phyloP scores from a whole-genome alignment of 345 rosid species.

The Pseudoturritis turrita region DNA sequence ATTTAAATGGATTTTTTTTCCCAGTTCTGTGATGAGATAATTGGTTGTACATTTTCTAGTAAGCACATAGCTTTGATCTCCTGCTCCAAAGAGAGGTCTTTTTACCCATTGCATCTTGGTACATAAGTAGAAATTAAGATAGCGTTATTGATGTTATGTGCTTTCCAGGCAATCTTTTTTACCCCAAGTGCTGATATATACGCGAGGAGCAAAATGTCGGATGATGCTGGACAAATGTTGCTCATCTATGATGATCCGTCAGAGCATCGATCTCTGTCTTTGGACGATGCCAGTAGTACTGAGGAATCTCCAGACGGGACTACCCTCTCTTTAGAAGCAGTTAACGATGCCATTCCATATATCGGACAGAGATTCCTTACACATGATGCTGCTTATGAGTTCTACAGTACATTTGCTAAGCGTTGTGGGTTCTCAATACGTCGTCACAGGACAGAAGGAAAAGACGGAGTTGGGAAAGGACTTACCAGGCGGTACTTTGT shows the following conservation, averaged over 20 bases:
- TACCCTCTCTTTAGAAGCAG: slow-evolving; percentile 64
- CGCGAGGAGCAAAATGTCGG: slow-evolving; percentile 53
- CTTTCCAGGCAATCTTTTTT: slow-evolving; percentile 12
- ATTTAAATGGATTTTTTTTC: background rate
- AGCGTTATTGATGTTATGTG: slow-evolving; percentile 11
- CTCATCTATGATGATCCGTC: slow-evolving; percentile 77
- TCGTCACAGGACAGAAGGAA: slow-evolving; percentile 94
- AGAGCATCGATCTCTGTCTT: slow-evolving; percentile 74
- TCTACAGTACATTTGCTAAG: slow-evolving; percentile 79
- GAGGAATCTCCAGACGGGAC: slow-evolving; percentile 84
- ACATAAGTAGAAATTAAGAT: background rate
- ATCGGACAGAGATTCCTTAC: slow-evolving; percentile 79
- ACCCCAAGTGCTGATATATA: slow-evolving; percentile 19
- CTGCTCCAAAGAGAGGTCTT: background rate
- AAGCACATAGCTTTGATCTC: background rate
- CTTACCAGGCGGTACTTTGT: slow-evolving; percentile 94
- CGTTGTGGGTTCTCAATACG: slow-evolving; percentile 92
- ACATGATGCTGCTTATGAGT: slow-evolving; percentile 92
- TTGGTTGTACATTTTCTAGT: background rate
- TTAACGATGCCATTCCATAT: slow-evolving; percentile 61
- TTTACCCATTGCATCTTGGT: background rate
- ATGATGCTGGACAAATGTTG: slow-evolving; percentile 63
- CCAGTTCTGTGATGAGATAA: background rate
- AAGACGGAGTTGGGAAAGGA: slow-evolving; percentile 95
- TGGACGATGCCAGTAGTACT: slow-evolving; percentile 76